Conservation (phyloP, 345 rosid genomes). For the Angophora floribunda region DNA sequence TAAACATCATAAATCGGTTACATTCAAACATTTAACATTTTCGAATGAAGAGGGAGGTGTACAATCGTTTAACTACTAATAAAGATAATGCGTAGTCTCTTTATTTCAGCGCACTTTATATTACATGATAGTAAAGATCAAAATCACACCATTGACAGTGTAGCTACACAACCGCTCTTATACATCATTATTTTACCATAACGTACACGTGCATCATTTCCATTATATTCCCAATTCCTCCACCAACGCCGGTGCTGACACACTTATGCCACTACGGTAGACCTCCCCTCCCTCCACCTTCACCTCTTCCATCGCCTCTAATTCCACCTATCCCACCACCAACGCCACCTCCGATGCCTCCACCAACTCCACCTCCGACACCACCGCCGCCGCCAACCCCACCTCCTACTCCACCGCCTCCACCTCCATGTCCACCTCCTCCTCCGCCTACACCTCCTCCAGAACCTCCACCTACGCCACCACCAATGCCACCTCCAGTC, state of each 20-base stretch:
- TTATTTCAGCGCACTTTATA: neutral
- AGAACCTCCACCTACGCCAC: neutral
- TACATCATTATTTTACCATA: neutral
- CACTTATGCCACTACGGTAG: neutral
- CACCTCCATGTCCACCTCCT: slow-evolving; percentile 3
- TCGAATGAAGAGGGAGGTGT: neutral
- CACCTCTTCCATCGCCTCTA: neutral
- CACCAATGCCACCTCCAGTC: neutral
- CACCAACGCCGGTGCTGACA: neutral
- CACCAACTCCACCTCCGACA: neutral
- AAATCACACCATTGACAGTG: neutral
- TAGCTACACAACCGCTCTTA: neutral
- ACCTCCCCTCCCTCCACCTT: neutral
- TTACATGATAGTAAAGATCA: neutral
- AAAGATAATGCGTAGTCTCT: neutral
- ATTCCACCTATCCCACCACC: slow-evolving; percentile 4
- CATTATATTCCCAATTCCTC: neutral
- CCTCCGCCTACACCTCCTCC: neutral
- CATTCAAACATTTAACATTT: neutral
- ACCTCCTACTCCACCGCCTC: neutral
- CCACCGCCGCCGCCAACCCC: slow-evolving; percentile 10
- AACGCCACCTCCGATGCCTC: slow-evolving; percentile 2
- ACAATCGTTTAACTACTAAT: neutral
- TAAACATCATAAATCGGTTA: neutral
- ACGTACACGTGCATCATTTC: neutral